A percentile compares a stretch with the other conserved stretches of the same genome.
Conservation (phyloP, 2,329 filamentous ascomycete species). For the Scorias spongiosa region DNA sequence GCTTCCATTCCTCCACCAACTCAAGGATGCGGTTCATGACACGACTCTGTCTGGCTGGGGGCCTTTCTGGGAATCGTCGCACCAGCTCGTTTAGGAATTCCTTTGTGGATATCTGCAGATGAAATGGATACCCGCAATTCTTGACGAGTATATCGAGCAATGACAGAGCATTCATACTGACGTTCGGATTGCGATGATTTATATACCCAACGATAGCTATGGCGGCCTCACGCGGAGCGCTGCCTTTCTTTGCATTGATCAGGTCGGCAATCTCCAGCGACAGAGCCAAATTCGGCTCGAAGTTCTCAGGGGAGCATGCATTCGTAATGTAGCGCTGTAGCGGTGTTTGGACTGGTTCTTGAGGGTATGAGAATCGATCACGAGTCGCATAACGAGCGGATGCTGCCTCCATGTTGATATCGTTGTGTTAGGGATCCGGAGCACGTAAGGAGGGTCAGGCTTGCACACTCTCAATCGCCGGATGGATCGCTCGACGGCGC, state of each 20-base stretch:
- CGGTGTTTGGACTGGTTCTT: constrained; percentile 64
- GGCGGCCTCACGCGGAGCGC: constrained; percentile 85
- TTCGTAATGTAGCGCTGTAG: constrained; percentile 92
- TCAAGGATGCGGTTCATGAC: constrained; percentile 90
- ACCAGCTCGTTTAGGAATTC: constrained; percentile 98
- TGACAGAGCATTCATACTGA: constrained; percentile 72
- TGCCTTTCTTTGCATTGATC: constrained; percentile 95
- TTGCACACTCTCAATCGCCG: too few species aligned
- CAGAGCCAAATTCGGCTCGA: constrained; percentile 90
- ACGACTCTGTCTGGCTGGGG: constrained; percentile 68
- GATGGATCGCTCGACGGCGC: too few species aligned
- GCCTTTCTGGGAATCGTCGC: constrained; percentile 84
- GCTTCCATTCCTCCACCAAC: constrained; percentile 94
- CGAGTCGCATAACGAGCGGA: constrained; percentile 89
- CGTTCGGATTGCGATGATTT: constrained; percentile 94
- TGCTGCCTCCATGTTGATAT: constrained; percentile 61
- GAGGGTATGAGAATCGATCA: constrained; percentile 79
- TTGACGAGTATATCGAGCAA: constrained; percentile 98
- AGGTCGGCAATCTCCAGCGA: constrained; percentile 94
- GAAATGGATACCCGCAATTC: constrained; percentile 98
- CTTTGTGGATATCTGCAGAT: constrained; percentile 95
- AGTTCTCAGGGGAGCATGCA: constrained; percentile 93
- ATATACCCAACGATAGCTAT: constrained; percentile 84
- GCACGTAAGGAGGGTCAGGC: too few species aligned
- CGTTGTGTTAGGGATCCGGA: neutral